A percentile compares a stretch with the other conserved stretches of the same genome.
Evolutionary conservation across 495 filamentous ascomycete genomes (phyloP).

Genomic region (Lasiosphaeria ovina): DNA sequence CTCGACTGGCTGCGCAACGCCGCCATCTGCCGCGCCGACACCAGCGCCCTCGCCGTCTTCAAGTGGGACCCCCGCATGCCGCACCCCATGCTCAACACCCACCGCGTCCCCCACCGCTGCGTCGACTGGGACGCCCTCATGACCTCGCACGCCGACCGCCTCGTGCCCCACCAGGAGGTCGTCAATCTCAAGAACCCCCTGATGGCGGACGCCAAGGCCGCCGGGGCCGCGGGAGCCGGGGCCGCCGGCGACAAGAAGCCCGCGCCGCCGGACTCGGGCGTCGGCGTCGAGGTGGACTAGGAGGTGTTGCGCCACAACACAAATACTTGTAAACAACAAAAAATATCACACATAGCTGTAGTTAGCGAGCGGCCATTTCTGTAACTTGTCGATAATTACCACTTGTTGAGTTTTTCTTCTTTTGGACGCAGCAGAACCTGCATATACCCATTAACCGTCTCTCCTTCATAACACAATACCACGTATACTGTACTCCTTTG

Average conservation of each 20-base stretch:
- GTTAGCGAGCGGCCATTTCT: no score
- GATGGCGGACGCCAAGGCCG: background rate
- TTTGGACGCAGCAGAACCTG: no score
- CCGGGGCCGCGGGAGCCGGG: background rate
- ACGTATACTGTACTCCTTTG: no score
- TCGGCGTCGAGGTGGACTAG: no score
- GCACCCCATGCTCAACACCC: conserved; percentile 1
- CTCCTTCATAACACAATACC: no score
- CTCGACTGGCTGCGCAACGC: conserved; percentile 3
- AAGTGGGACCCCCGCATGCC: background rate
- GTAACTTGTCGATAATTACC: no score
- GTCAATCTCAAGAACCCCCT: background rate
- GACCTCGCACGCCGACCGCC: background rate
- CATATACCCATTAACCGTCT: no score
- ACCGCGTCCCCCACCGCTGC: background rate
- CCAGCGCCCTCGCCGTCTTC: background rate
- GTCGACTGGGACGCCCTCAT: background rate
- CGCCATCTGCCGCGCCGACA: conserved; percentile 2
- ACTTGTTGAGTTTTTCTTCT: no score
- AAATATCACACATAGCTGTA: no score
- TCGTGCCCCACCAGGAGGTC: background rate
- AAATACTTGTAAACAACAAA: no score
- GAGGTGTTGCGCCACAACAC: no score
- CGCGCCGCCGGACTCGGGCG: no score
- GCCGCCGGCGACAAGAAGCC: background rate